A percentile compares a stretch with the other conserved stretches of the same genome.
Evolutionary conservation across 2,329 filamentous ascomycete species (phyloP).

Genomic region (Arthroderma sp.): DNA sequence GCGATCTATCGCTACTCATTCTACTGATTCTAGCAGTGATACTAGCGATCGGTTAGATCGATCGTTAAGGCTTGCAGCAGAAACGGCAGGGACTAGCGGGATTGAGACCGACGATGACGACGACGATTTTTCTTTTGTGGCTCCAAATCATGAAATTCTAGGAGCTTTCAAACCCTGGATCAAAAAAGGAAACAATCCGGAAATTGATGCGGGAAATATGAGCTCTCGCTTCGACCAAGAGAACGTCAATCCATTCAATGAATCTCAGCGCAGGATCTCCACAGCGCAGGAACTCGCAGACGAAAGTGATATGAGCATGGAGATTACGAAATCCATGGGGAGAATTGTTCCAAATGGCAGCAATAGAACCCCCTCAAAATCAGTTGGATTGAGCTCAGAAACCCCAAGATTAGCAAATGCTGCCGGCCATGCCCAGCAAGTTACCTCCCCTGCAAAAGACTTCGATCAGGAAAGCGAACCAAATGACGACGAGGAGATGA

Average conservation of each 20-base stretch:
- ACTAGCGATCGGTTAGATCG: conserved; percentile 66
- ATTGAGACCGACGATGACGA: conserved; percentile 44
- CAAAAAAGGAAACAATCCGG: conserved; percentile 28
- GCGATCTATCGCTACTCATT: conserved; percentile 51
- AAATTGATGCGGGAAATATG: conserved; percentile 30
- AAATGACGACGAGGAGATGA: conserved; percentile 33
- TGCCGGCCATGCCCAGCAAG: conserved; percentile 26
- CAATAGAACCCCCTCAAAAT: conserved; percentile 26
- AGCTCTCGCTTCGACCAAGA: conserved; percentile 34
- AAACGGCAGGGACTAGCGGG: conserved; percentile 59
- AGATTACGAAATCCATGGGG: conserved; percentile 73
- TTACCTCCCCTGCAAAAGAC: conserved; percentile 15
- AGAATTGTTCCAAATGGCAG: conserved; percentile 50
- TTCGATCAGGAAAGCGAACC: conserved; percentile 18
- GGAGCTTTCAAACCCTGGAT: conserved; percentile 38
- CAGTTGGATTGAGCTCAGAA: conserved; percentile 35
- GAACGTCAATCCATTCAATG: conserved; percentile 22
- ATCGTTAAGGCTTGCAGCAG: conserved; percentile 60
- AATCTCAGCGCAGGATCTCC: not conserved
- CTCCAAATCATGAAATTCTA: conserved; percentile 49
- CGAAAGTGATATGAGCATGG: conserved; percentile 76
- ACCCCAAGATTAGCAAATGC: conserved; percentile 36
- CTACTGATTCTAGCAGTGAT: conserved; percentile 43
- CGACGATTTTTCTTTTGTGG: conserved; percentile 67
- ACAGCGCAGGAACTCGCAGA: conserved; percentile 29